Base-by-base conservation (phyloP, 164 flowering plant species). In the Paratinospora sagittata region DNA sequence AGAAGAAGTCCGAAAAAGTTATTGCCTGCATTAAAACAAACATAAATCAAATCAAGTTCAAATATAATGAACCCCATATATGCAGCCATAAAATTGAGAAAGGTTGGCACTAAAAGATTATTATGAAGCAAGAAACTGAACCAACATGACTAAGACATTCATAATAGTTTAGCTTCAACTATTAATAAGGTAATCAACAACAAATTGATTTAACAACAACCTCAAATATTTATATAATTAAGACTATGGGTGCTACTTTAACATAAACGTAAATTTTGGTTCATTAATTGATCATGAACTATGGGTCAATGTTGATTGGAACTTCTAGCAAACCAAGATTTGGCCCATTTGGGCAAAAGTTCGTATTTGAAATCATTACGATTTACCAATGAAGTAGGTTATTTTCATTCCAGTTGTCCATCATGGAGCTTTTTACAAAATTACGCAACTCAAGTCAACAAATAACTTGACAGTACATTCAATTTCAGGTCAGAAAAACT, bases 1-100 rank as follows among this genome's bases (percentile, higher is more conserved):
- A 68, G 77, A 96, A 96, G 76, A 96, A 93, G 80, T 96, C 99
- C 36, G 96, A 77, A 81, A 93, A 96, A 75, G 97, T 47, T 71
- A 96, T 91, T 77, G 98, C 92, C 99, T 93, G 95, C 72, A 65
- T 49, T 61, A 39, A 65, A 30, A 11, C 49, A 68, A 64, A 52
- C 6, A 64, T 26, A 26, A 47, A 27, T 24, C 47, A 21, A 77
- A 67, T 39, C 23, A 63, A n/a, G 37, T 74, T 47, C 47, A 33
- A 65, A 34, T 26, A 2, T 45, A n/a, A 63, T 26, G 30, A 19
- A 27, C 67, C 34, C 13, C 17, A 27, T 8, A 6, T 39, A 67
- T 16, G 8, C 34, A 30, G 62, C 61, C 34, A 43, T 41, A 74
- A 55, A 30, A 36, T 36, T 43, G 4, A 26, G 39, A 69, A 52